These are phyloP conservation scores for Apocynum venetum DNA, from an alignment of 257 asterid species.

Conservation along the genomic window DNA sequence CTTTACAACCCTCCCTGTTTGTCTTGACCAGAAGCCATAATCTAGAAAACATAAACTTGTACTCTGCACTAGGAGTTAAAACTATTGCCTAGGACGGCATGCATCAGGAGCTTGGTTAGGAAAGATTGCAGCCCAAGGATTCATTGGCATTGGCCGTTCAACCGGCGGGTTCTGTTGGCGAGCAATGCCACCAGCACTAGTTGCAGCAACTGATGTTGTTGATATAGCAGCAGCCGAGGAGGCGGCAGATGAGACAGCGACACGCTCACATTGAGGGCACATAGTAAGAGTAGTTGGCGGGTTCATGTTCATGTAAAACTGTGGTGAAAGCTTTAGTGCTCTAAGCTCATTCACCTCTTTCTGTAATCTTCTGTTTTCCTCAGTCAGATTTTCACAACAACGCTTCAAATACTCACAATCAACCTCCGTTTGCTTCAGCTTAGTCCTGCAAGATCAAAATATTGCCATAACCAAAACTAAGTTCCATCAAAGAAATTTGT, in stretches of 20 bases:
- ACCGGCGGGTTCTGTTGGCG: conserved; percentile 17
- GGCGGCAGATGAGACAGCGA: conserved; percentile 41
- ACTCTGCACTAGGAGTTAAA: not conserved
- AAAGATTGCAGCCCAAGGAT: conserved; percentile 57
- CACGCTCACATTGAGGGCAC: conserved; percentile 98
- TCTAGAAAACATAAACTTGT: not conserved
- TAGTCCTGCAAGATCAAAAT: conserved; percentile 54
- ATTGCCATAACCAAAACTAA: not conserved
- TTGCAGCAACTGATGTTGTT: conserved; percentile 16
- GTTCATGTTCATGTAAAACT: conserved; percentile 84
- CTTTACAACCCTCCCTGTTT: conserved; percentile 24
- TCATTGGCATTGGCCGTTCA: conserved; percentile 27
- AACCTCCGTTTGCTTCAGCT: conserved; percentile 93
- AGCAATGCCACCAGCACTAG: not conserved
- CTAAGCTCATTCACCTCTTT: conserved; percentile 84
- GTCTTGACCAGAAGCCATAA: conserved; percentile 13
- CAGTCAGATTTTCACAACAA: conserved; percentile 83
- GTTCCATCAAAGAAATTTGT: not conserved
- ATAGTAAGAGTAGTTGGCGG: conserved; percentile 95
- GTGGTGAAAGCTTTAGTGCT: conserved; percentile 83
- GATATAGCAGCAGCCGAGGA: conserved; percentile 32
- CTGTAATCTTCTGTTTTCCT: conserved; percentile 75
- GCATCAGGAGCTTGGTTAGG: conserved; percentile 33
- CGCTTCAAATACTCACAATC: conserved; percentile 89
- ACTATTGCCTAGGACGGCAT: conserved; percentile 30